Evolutionary conservation across 352 stramenopile species (phyloP).

Genomic region (Phytophthora constricta): DNA sequence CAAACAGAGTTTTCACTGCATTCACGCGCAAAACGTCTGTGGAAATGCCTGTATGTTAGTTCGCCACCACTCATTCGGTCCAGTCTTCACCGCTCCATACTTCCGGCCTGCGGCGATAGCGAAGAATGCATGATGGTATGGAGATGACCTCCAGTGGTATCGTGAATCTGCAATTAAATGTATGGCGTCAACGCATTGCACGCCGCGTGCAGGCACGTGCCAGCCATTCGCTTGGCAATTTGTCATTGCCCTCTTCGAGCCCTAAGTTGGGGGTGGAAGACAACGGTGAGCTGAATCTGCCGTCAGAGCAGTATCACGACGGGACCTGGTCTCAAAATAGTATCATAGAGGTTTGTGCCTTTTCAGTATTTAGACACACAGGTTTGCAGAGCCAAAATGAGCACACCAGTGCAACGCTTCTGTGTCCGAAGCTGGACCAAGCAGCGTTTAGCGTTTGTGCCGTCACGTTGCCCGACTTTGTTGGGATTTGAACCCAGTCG

Average conservation of each 20-base stretch:
- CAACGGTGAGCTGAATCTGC: neutral
- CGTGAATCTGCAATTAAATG: neutral
- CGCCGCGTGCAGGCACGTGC: neutral
- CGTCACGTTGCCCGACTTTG: neutral
- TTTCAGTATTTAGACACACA: neutral
- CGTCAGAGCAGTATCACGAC: too few relatives aligned
- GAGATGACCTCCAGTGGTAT: neutral
- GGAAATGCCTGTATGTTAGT: too few relatives aligned
- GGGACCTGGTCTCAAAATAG: too few relatives aligned
- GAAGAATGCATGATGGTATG: too few relatives aligned
- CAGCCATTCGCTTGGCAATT: neutral
- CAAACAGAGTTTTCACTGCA: too few relatives aligned
- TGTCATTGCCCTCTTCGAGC: neutral
- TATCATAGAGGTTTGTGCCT: neutral
- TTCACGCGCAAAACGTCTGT: too few relatives aligned
- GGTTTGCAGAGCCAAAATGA: neutral
- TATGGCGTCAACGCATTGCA: neutral
- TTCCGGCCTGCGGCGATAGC: too few relatives aligned
- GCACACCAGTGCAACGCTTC: neutral
- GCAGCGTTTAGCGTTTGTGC: conserved; percentile 1
- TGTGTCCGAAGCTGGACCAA: too few relatives aligned
- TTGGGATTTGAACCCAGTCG: conserved; percentile 14
- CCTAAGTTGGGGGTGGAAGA: neutral
- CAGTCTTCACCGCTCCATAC: too few relatives aligned
- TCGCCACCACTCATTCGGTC: too few relatives aligned